These are phyloP conservation scores for Calocybe indica DNA, from an alignment of 768 basidiomycete species.

Conservation along the genomic window DNA sequence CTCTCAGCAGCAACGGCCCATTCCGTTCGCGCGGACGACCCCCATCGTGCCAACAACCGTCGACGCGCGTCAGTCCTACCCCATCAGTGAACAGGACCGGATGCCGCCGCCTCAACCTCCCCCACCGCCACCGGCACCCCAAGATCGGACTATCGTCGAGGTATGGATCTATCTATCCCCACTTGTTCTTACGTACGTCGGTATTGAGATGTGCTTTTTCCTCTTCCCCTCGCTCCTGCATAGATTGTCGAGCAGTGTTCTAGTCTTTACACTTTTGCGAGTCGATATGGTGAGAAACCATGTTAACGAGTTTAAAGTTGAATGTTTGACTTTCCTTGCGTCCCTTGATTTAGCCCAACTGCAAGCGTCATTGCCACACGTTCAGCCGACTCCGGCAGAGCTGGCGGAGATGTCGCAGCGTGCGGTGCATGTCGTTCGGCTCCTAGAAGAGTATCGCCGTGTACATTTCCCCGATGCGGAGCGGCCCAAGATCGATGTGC, in stretches of 20 bases:
- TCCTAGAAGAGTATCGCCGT: slow-evolving; percentile 57
- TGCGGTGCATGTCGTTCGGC: slow-evolving; percentile 60
- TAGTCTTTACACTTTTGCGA: slow-evolving; percentile 58
- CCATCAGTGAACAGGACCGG: slow-evolving; percentile 29
- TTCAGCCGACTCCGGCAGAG: slow-evolving; percentile 50
- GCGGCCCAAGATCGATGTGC: slow-evolving; percentile 22
- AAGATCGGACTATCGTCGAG: slow-evolving; percentile 37
- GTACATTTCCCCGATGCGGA: slow-evolving; percentile 32
- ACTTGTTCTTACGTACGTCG: not conserved
- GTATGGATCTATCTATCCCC: slow-evolving; percentile 19
- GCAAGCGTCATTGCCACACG: slow-evolving; percentile 39
- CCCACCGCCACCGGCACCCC: slow-evolving; percentile 1
- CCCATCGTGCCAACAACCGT: slow-evolving; percentile 35
- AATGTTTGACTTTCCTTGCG: slow-evolving; percentile 4
- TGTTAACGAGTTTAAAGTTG: not conserved
- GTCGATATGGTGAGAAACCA: slow-evolving; percentile 50
- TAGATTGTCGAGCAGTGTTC: slow-evolving; percentile 61
- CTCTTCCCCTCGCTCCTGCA: slow-evolving; percentile 7
- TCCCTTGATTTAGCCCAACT: slow-evolving; percentile 27
- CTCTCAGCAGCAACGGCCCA: slow-evolving; percentile 14
- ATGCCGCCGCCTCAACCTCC: slow-evolving; percentile 15
- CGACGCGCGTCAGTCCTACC: slow-evolving; percentile 31
- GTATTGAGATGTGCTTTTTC: not conserved
- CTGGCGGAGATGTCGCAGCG: slow-evolving; percentile 64
- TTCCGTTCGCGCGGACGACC: slow-evolving; percentile 32